Evolutionary conservation across 208 protist species (phyloP), one percentile per base, ranked within the genome.

Genomic region (Trypanosoma mega): DNA sequence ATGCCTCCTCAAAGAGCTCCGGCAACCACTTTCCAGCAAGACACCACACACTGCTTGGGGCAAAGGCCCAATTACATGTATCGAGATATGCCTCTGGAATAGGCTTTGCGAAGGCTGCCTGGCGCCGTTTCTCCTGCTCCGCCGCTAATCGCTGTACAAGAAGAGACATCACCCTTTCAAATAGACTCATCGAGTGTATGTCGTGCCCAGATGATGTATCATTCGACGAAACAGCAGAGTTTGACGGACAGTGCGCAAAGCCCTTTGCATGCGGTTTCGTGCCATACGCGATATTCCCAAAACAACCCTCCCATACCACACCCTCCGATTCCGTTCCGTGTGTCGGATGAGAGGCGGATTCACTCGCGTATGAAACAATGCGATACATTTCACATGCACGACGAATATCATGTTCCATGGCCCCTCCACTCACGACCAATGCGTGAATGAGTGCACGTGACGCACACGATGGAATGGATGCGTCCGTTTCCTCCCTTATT

Each of bases 381-480:
- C 27, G 37, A 63, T 93, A 92, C 3, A 41, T 23, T 45, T 72
- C 67, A 64, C 90, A 92, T 1, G 84, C 74, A 18, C 83, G 83
- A 27, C 86, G 80, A 49, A 97, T 68, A 50, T 97, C 92, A 55
- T 92, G 84, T 72, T 97, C 92, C 47, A 94, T 78, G 8, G 80
- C 92, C 24, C 92, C 92, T 14, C 89, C 92, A 55, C 83, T 86
- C 43, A 91, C 68, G 18, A 97, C 89, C 9, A 96, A 16, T 5
- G 70, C 69, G 46, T 72, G 61, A 53, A 82, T 69, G 3, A 78
- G 57, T 36, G 63, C 73, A 5, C 43, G 54, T 36, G 65, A 64
- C 31, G 21, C 0, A 58, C 43, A 56, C 6, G 50, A 37, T 16
- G 51, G 36, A 39, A 24, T 27, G 1, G 53, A 47, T 48, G 18